Conservation (phyloP, 2,329 filamentous ascomycete genomes). For the Exophiala bonariae region DNA sequence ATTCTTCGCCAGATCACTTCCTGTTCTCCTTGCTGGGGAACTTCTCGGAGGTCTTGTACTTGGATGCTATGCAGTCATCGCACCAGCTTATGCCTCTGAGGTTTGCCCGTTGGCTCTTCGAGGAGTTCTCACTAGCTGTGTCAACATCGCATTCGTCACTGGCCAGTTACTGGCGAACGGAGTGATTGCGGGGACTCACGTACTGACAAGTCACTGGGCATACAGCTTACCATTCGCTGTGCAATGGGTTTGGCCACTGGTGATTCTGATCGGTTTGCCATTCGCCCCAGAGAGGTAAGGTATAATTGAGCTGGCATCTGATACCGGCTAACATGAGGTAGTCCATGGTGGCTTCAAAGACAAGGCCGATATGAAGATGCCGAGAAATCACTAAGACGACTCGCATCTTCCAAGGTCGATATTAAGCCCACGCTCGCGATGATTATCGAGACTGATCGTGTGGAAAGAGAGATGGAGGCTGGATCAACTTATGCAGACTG, state of each 20-base stretch:
- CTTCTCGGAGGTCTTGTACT: conserved; percentile 49
- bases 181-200: conserved; percentile 34
- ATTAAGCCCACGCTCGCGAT: conserved; percentile 41
- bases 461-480: conserved; percentile 40
- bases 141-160: conserved; percentile 51
- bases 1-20: conserved; percentile 34
- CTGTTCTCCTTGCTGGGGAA: conserved; percentile 47
- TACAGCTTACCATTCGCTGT: conserved; percentile 46
- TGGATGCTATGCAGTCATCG: conserved; percentile 52
- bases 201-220: conserved; percentile 41
- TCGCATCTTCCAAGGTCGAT: conserved; percentile 41
- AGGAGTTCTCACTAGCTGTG: conserved; percentile 50
- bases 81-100: conserved; percentile 48
- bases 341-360: conserved; percentile 41
- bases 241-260: conserved; percentile 42
- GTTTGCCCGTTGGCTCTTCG: conserved; percentile 44
- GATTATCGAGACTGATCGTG: conserved; percentile 43
- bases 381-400: conserved; percentile 35
- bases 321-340: conserved; percentile 1
- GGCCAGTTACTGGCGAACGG: conserved; percentile 39
- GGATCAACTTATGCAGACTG: conserved; percentile 40
- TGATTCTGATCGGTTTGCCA: conserved; percentile 38
- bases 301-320: neutral
- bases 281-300: conserved; percentile 39
- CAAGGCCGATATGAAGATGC: conserved; percentile 38